phyloP scores from a whole-genome alignment of 2,329 filamentous ascomycete genomes.

The Aspergillus pseudoterreus region DNA sequence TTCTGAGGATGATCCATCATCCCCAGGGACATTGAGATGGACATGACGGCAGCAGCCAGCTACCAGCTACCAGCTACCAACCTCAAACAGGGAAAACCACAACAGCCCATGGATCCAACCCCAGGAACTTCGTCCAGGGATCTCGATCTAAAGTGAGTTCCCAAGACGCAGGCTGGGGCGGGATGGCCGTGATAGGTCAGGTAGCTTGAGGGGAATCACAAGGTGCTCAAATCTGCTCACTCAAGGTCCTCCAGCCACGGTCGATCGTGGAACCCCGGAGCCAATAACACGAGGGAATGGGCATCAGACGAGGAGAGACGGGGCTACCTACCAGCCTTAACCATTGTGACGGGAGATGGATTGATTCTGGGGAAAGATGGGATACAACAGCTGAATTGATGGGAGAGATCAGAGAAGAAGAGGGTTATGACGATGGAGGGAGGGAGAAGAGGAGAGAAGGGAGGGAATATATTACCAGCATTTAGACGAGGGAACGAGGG shows the following conservation, averaged over 20 bases:
- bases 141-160: not conserved
- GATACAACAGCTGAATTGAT: conserved; percentile 5
- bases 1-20: not conserved
- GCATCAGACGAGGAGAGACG: conserved; percentile 8
- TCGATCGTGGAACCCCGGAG: conserved; percentile 24
- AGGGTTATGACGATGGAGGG: conserved; percentile 6
- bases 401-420: conserved; percentile 8
- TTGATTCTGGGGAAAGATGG: conserved; percentile 13
- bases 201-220: conserved; percentile 20
- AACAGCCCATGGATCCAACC: not conserved
- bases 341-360: conserved; percentile 72
- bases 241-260: conserved; percentile 31
- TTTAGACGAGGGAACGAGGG: conserved; percentile 15
- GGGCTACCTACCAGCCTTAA: conserved; percentile 81
- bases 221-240: conserved; percentile 44
- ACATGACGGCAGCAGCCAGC: not conserved
- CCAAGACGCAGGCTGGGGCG: not conserved
- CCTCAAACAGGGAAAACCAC: conserved; percentile 6
- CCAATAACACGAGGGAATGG: conserved; percentile 18
- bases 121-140: conserved; percentile 6
- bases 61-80: not conserved
- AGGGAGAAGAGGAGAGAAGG: conserved; percentile 6
- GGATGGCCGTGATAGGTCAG: conserved; percentile 27
- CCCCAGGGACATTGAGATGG: not conserved
- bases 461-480: conserved; percentile 9